A percentile compares a stretch with the other conserved stretches of the same genome.
phyloP scores from a whole-genome alignment of 192 early-diverging fungal species.

The Powellomyces hirtus region DNA sequence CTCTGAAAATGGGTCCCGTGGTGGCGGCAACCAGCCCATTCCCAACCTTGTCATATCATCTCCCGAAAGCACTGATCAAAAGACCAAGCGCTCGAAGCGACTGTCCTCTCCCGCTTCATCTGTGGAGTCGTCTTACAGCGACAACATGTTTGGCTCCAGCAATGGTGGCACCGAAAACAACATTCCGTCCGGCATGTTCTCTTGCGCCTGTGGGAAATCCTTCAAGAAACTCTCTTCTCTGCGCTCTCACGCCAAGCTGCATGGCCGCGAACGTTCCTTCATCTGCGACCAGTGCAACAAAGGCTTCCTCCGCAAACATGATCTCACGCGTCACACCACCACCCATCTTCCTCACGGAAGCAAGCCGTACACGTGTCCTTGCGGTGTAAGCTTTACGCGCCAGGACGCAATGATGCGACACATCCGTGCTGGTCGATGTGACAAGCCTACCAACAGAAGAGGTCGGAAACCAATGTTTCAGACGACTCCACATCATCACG shows the following conservation, averaged over 20 bases:
- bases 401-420: constrained; percentile 38
- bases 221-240: constrained; percentile 29
- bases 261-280: constrained; percentile 25
- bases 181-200: not conserved
- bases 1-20: not conserved
- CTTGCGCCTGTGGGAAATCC: constrained; percentile 23
- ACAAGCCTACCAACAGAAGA: not conserved
- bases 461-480: not conserved
- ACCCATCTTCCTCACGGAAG: constrained; percentile 14
- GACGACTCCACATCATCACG: not conserved
- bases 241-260: constrained; percentile 19
- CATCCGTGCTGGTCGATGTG: constrained; percentile 11
- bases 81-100: not conserved
- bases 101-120: not conserved
- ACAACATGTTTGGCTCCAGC: not conserved
- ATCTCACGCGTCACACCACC: constrained; percentile 30
- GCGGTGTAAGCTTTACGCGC: constrained; percentile 28
- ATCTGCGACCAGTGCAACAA: constrained; percentile 26
- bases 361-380: constrained; percentile 34
- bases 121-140: not conserved
- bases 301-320: constrained; percentile 32
- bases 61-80: not conserved
- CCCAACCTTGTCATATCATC: constrained; percentile 17
- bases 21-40: not conserved
- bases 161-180: not conserved